Evolutionary conservation across 805 yeast genomes (phyloP).

Genomic region (Ogataea ramenticola): DNA sequence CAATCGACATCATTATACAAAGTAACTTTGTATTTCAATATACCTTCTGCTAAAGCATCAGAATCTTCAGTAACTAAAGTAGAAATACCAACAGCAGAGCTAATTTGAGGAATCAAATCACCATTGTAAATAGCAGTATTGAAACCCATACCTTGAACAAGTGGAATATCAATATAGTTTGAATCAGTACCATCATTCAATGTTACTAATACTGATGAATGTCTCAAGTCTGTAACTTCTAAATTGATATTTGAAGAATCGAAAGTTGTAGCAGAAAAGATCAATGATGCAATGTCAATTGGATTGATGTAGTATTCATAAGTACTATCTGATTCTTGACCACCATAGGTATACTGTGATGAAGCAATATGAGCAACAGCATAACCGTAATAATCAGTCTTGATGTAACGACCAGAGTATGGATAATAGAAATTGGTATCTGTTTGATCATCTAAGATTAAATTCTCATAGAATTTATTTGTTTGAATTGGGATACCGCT

Average conservation of each 20-base stretch:
- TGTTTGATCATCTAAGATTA: slow-evolving; percentile 48
- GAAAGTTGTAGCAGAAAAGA: slow-evolving; percentile 48
- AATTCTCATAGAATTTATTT: slow-evolving; percentile 68
- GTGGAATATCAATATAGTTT: slow-evolving; percentile 37
- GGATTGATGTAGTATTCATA: slow-evolving; percentile 50
- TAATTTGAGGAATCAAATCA: slow-evolving; percentile 35
- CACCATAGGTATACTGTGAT: slow-evolving; percentile 38
- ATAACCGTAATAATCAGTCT: slow-evolving; percentile 40
- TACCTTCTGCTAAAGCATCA: slow-evolving; percentile 19
- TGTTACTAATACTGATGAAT: slow-evolving; percentile 43
- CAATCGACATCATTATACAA: slow-evolving; percentile 37
- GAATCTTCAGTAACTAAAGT: slow-evolving; percentile 30
- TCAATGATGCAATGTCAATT: slow-evolving; percentile 43
- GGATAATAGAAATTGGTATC: slow-evolving; percentile 60
- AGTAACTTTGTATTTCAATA: slow-evolving; percentile 31
- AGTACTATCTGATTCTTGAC: slow-evolving; percentile 33
- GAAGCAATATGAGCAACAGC: slow-evolving; percentile 53
- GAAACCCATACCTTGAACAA: slow-evolving; percentile 59
- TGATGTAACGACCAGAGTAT: slow-evolving; percentile 46
- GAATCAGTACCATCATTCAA: slow-evolving; percentile 27
- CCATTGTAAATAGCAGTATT: slow-evolving; percentile 45
- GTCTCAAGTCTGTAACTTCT: slow-evolving; percentile 38
- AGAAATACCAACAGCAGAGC: slow-evolving; percentile 38
- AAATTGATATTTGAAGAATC: slow-evolving; percentile 29
- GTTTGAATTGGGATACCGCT: slow-evolving; percentile 49